phyloP scores from a whole-genome alignment of 306 rosid genomes.

The Coriaria nepalensis region DNA sequence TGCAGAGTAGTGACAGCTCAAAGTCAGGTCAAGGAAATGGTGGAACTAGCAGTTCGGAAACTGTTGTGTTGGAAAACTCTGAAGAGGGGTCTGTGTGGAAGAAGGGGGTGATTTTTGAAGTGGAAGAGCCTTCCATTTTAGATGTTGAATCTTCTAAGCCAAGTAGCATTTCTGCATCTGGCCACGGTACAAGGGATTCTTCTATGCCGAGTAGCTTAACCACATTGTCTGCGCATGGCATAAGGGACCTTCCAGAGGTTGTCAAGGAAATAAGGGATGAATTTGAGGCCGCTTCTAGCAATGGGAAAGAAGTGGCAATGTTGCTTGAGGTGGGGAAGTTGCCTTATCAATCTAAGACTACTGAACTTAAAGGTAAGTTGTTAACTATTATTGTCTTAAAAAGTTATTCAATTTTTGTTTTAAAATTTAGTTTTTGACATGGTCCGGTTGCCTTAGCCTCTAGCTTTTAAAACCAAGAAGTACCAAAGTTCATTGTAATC shows the following conservation, averaged over 20 bases:
- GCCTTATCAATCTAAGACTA: slow-evolving; percentile 56
- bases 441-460: no score
- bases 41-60: slow-evolving; percentile 50
- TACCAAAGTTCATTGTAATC: no score
- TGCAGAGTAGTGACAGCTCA: slow-evolving; percentile 36
- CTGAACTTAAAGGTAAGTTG: slow-evolving; percentile 58
- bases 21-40: slow-evolving; percentile 31
- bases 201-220: slow-evolving; percentile 31
- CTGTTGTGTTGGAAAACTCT: slow-evolving; percentile 29
- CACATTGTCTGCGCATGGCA: slow-evolving; percentile 56
- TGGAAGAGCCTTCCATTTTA: slow-evolving; percentile 29
- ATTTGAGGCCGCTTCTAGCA: slow-evolving; percentile 71
- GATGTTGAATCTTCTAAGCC: slow-evolving; percentile 70
- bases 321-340: slow-evolving; percentile 82
- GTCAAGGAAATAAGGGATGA: slow-evolving; percentile 78
- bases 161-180: slow-evolving; percentile 58
- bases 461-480: no score
- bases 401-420: background rate
- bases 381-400: background rate
- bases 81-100: slow-evolving; percentile 36
- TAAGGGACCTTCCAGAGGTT: slow-evolving; percentile 75
- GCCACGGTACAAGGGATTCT: slow-evolving; percentile 37
- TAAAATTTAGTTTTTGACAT: background rate
- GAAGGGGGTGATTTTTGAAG: slow-evolving; percentile 78
- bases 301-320: slow-evolving; percentile 75